Base-by-base conservation (phyloP, 1,139 yeast genomes). In the Blastobotrys capitulatus region DNA sequence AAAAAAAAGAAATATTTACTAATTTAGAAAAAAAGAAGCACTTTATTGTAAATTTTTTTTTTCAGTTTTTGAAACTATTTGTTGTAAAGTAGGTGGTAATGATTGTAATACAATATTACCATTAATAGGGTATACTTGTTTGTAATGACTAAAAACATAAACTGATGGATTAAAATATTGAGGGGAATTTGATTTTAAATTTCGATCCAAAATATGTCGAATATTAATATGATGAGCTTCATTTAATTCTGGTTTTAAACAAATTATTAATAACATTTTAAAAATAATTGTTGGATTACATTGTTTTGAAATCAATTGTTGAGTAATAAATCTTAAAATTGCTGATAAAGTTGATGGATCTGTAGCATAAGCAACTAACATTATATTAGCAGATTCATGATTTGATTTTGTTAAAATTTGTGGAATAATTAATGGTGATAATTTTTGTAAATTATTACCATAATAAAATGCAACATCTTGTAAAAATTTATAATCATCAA, bases 171-270 rank as follows among this genome's bases (percentile, higher is more conserved):
- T 27, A 12, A 38, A 22, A 20, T 27, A 29, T 6, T 10, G 12
- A 10, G 12, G 27, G 8, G 18, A 18, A 7, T 15, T 10, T 13
- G 39, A 18, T 18, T 19, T 35, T 20, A 42, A 22, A 13, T 31
- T 15, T 15, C 18, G 35, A 15, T 44, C 42, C 16, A 44, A 41
- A 15, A 36, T 34, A 36, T 44, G 47, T 36, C 47, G 47, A 27
- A 44, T 37, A 20, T 44, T 36, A 26, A 44, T 20, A 37, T 44
- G 47, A 31, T 45, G 48, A 6, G 48, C 44, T 19, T 31, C 32
- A 12, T 3, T 39, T 10, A 45, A 27, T 5, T 31, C 39, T 25
- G 32, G 35, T 22, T 39, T 38, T 19, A 39, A 22, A 25, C 38
- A 38, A 26, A 38, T 45, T 16, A 45, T 26, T 32, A 45, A 20